Percentiles rank a stretch among this genome's conserved stretches.
Evolutionary conservation across 2,329 filamentous ascomycete species (phyloP).

Genomic region (Paecilomyces fulvus): DNA sequence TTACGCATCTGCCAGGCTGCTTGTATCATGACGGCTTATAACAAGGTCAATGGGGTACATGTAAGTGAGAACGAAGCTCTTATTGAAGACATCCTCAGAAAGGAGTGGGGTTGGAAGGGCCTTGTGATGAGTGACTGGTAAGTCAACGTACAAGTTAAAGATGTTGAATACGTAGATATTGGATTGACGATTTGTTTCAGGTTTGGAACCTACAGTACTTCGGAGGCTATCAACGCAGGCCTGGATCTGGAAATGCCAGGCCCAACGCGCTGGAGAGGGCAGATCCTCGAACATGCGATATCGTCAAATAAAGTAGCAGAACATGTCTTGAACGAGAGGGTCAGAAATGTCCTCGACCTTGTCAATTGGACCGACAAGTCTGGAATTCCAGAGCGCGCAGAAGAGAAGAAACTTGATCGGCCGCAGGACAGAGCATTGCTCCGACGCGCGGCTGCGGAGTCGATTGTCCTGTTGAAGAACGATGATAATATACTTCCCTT

Average conservation of each 20-base stretch:
- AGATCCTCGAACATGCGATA: conserved; percentile 35
- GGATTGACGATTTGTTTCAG: conserved; percentile 12
- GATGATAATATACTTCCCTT: conserved; percentile 54
- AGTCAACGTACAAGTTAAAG: conserved; percentile 1
- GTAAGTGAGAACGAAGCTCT: conserved; percentile 34
- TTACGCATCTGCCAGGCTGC: conserved; percentile 48
- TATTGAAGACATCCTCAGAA: conserved; percentile 36
- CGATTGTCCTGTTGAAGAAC: conserved; percentile 68
- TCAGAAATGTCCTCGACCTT: conserved; percentile 50
- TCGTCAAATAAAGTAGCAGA: conserved; percentile 49
- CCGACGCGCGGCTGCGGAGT: conserved; percentile 57
- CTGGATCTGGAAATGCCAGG: conserved; percentile 43
- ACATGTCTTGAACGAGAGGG: conserved; percentile 51
- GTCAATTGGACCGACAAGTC: conserved; percentile 49
- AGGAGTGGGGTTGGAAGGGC: conserved; percentile 40
- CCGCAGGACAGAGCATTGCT: conserved; percentile 56
- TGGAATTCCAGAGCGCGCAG: conserved; percentile 47
- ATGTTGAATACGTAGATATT: background rate
- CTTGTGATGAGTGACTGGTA: conserved; percentile 41
- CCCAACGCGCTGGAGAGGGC: conserved; percentile 35
- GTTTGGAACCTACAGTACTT: conserved; percentile 40
- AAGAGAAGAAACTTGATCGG: conserved; percentile 49
- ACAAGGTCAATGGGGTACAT: conserved; percentile 46
- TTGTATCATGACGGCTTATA: conserved; percentile 53
- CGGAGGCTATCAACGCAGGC: conserved; percentile 37